Evolutionary conservation across 805 yeast species (phyloP).

Genomic region (Candida namnaoensis): DNA sequence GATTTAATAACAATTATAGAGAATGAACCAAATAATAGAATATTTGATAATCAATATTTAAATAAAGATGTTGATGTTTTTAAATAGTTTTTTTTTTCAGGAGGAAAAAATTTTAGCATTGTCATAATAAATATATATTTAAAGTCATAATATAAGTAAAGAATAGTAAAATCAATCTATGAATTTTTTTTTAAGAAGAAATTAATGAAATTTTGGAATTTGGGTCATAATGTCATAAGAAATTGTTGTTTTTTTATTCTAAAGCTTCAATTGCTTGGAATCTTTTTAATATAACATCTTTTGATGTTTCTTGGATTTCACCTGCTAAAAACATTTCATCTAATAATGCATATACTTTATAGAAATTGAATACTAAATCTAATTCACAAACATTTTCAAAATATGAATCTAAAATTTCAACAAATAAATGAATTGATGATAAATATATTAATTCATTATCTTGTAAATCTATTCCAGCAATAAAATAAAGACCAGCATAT

Average conservation of each 20-base stretch:
- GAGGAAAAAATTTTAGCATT: too few species aligned
- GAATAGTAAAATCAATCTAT: too few species aligned
- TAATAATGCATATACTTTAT: constrained; percentile 69
- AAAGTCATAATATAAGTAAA: too few species aligned
- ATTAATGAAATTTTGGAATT: too few species aligned
- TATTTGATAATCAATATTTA: not conserved
- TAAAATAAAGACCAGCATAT: constrained; percentile 87
- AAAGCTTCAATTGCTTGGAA: constrained; percentile 55
- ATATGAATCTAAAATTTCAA: constrained; percentile 78
- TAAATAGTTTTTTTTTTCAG: too few species aligned
- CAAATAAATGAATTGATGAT: constrained; percentile 81
- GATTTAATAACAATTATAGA: constrained; percentile 32
- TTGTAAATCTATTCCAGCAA: constrained; percentile 67
- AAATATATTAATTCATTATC: constrained; percentile 81
- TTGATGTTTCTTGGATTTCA: constrained; percentile 81
- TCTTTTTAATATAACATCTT: constrained; percentile 54
- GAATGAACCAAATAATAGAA: not conserved
- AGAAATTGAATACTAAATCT: constrained; percentile 87
- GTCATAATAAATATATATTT: too few species aligned
- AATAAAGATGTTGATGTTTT: constrained; percentile 4
- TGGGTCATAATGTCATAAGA: too few species aligned
- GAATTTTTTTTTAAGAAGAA: too few species aligned
- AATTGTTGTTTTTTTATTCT: too few species aligned
- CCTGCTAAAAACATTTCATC: constrained; percentile 91
- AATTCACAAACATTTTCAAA: constrained; percentile 86